Conservation (phyloP, 2,329 filamentous ascomycete genomes). For the Thielaviopsis punctulata region DNA sequence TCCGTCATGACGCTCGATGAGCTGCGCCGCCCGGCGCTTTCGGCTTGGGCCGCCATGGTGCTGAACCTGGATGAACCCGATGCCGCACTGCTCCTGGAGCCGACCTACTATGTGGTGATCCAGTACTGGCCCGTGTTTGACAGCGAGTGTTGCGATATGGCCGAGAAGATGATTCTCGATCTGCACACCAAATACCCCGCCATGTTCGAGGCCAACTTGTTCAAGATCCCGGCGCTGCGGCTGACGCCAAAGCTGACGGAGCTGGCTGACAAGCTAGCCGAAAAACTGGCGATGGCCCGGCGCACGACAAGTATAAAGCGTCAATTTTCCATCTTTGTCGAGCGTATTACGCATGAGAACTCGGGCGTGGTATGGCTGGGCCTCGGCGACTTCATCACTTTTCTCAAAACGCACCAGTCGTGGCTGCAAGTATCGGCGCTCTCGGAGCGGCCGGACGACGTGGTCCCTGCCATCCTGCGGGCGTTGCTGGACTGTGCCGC, state of each 20-base stretch:
- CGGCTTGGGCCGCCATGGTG: constrained; percentile 70
- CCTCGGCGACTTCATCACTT: constrained; percentile 57
- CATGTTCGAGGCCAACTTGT: constrained; percentile 48
- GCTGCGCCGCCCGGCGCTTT: constrained; percentile 64
- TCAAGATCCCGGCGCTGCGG: constrained; percentile 61
- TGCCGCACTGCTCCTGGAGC: constrained; percentile 63
- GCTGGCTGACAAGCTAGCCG: constrained; percentile 43
- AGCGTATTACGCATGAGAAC: constrained; percentile 67
- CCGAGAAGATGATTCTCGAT: constrained; percentile 43
- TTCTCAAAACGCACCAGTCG: constrained; percentile 54
- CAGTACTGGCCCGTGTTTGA: constrained; percentile 62
- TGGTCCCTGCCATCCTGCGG: constrained; percentile 54
- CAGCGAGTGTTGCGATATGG: constrained; percentile 37
- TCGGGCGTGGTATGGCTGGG: constrained; percentile 70
- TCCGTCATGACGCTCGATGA: constrained; percentile 60
- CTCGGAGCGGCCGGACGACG: constrained; percentile 66
- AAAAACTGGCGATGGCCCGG: constrained; percentile 32
- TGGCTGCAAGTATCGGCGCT: constrained; percentile 64
- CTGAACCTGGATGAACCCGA: constrained; percentile 60
- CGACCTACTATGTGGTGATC: constrained; percentile 74
- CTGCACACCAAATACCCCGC: constrained; percentile 46
- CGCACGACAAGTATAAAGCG: constrained; percentile 13
- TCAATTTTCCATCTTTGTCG: constrained; percentile 40
- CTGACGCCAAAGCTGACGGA: constrained; percentile 52
- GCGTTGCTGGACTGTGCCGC: constrained; percentile 72